Conservation (phyloP, 2,329 filamentous ascomycete species). For the Ophiosphaerella herpotricha region DNA sequence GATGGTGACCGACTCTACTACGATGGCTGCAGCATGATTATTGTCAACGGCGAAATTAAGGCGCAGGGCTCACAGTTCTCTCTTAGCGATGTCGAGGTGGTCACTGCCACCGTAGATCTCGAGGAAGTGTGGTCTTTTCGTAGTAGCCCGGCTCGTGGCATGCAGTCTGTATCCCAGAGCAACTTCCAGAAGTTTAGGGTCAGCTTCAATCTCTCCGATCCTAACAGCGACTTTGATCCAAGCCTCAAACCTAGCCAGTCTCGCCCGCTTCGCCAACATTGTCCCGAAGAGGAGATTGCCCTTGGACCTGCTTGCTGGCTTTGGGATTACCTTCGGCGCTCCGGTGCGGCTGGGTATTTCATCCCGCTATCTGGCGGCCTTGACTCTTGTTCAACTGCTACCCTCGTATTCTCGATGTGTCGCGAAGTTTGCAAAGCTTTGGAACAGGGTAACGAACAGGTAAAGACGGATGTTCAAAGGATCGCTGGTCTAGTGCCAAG, state of each 20-base stretch:
- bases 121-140: conserved; percentile 71
- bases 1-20: conserved; percentile 39
- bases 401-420: conserved; percentile 53
- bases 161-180: conserved; percentile 60
- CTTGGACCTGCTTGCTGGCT: conserved; percentile 68
- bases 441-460: conserved; percentile 56
- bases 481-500: conserved; percentile 50
- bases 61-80: conserved; percentile 70
- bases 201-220: conserved; percentile 51
- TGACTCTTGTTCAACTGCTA: conserved; percentile 57
- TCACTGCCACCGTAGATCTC: conserved; percentile 61
- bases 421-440: conserved; percentile 60
- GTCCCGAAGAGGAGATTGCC: conserved; percentile 66
- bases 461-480: conserved; percentile 58
- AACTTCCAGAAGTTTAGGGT: conserved; percentile 54
- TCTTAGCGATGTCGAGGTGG: conserved; percentile 58
- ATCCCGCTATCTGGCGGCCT: conserved; percentile 65
- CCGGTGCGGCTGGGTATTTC: conserved; percentile 59
- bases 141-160: conserved; percentile 58
- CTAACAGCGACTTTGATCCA: conserved; percentile 51
- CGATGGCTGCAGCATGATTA: conserved; percentile 46
- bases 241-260: conserved; percentile 51
- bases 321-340: conserved; percentile 66
- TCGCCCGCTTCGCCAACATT: conserved; percentile 27
- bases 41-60: conserved; percentile 65